Percentiles rank a stretch among this genome's conserved stretches.
phyloP scores from a whole-genome alignment of 257 asterid species.

The Solanum phureja region DNA sequence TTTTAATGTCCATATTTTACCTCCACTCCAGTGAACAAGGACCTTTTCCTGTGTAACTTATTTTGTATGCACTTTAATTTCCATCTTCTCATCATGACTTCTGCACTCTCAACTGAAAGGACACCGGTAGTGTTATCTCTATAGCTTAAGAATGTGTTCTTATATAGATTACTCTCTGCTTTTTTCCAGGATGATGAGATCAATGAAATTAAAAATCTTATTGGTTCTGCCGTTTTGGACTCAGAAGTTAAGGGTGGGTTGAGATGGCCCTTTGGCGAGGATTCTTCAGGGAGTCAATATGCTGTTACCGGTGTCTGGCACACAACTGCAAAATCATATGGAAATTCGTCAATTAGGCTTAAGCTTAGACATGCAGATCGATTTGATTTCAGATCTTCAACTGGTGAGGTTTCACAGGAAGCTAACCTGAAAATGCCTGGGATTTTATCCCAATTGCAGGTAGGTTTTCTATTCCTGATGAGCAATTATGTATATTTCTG shows the following conservation, averaged over 20 bases:
- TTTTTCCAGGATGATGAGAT: constrained; percentile 35
- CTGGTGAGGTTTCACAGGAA: constrained; percentile 40
- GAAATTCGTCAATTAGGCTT: constrained; percentile 28
- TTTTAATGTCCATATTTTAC: background rate
- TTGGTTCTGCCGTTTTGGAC: constrained; percentile 32
- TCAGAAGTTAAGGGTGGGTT: constrained; percentile 36
- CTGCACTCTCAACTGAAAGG: background rate
- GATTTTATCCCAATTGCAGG: constrained; percentile 22
- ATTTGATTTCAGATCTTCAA: constrained; percentile 34
- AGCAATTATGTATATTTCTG: background rate
- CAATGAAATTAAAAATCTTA: constrained; percentile 14
- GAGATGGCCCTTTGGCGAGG: constrained; percentile 38
- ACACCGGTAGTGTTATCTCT: background rate
- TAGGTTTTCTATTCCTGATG: constrained; percentile 2
- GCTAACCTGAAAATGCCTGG: constrained; percentile 27
- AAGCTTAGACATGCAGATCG: constrained; percentile 37
- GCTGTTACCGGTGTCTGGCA: constrained; percentile 37
- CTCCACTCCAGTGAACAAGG: background rate
- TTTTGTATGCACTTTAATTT: background rate
- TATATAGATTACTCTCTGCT: background rate
- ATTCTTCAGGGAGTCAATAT: constrained; percentile 28
- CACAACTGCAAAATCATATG: constrained; percentile 18
- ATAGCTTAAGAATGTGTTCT: background rate
- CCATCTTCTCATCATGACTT: background rate
- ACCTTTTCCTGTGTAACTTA: background rate